Evolutionary conservation across 495 filamentous ascomycete species (phyloP), one percentile per base, ranked within the genome.

Genomic region (Staphylotrichum tortipilum): DNA sequence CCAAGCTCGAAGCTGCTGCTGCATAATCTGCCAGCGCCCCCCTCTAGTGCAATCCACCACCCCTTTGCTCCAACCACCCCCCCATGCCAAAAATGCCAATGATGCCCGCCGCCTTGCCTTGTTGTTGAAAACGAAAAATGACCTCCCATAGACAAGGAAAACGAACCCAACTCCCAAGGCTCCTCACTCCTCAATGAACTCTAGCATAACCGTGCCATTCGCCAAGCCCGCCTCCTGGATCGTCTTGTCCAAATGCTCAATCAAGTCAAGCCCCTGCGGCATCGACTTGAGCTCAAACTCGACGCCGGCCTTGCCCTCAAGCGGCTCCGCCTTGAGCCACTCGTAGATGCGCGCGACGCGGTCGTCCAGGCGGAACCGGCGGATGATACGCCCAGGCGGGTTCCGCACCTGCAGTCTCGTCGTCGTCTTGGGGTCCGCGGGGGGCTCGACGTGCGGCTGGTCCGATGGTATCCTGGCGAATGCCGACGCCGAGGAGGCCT

Each of bases 331-430:
- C 68, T 97, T 97, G 34, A 98, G 78, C 88, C 91, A 98, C 70
- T 98, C 92, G 61, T 91, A 98, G 29, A 98, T 79, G 11, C 88
- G 77, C 38, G 78, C 70, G 6, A 98, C 89, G 0, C 77, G 76
- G 39, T 98, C 92, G n/a, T 78, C 64, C n/a, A 89, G 62, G 7
- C 73, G 63, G 68, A 98, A 98, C 12, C 85, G 77, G 15, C 90
- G 82, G 31, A 98, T 88, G 15, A 90, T 74, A 21, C 89, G 79
- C 9, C 88, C 89, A 34, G 78, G 81, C 0, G 89, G 79, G 55
- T 92, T 83, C 48, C 86, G 77, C 63, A 98, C 91, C 59, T 97
- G 92, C 52, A 98, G 88, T 23, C 94, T 79, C 11, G 92, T 96
- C 8, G 82, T 85, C 4, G 78, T 79, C 11, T 79, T 70, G 0